Base-by-base conservation (phyloP, 179 eudicot species). In the Corrigiola litoralis region DNA sequence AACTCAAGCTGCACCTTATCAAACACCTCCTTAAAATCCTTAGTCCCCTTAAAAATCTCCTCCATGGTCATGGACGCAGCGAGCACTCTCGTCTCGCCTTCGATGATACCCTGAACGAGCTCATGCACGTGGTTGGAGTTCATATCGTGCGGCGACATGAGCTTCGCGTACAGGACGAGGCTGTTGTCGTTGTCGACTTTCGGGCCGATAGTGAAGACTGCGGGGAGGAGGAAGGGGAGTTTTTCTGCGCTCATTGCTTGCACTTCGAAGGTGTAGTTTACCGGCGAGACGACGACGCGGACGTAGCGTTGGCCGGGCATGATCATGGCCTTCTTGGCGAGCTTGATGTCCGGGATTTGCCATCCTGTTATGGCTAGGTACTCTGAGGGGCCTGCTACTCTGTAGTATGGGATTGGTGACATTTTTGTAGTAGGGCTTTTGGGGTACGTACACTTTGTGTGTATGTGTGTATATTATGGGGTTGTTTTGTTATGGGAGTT, bases 31-130 rank as follows among this genome's bases (percentile, higher is more conserved):
- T 79, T 75, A 45, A 79, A 79, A 37, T 71, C 74, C 61, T 79
- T 79, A 32, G 79, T 63, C 0, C 82, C 82, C 54, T 42, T 67
- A 21, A 79, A 79, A 7, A 79, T 65, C 55, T 79, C 77, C 58
- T 79, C 82, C 79, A 79, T 79, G 0, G 82, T 79, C 82, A 79
- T 79, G 25, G 68, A 36, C 0, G 82, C 82, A 0, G 82, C 82
- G 2, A 79, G 74, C 0, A 72, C 77, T 0, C 82, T 64, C 0
- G 82, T 79, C 50, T 79, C 77, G 1, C 82, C 82, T 36, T 79
- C 79, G 12, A 79, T 79, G 8, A 79, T 75, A 0, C 79, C 82
- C 60, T 75, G 77, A 0, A 79, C 82, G 10, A 79, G 77, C 36
- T 71, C 74, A 32, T 63, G 46, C 3, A 79, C 79, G 23, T 79